These are phyloP conservation scores for Paraphysoderma sedebokerense DNA, from an alignment of 371 early-diverging fungal genomes.

Conservation along the genomic window DNA sequence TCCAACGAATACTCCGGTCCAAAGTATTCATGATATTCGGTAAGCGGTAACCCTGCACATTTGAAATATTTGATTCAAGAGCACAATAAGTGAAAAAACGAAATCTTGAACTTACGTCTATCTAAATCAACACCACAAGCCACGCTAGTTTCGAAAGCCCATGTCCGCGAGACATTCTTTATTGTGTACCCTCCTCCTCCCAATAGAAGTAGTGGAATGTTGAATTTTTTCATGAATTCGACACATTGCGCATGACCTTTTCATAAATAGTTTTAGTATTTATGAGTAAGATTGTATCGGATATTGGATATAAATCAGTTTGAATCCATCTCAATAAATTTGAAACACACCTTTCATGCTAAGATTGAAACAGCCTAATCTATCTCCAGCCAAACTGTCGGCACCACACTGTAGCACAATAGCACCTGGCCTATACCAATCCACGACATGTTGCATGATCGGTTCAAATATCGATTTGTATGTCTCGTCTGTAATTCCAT, in stretches of 20 bases:
- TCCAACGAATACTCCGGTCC: conserved; percentile 89
- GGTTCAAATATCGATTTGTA: conserved; percentile 32
- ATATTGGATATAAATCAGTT: too few relatives aligned
- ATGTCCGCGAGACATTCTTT: conserved; percentile 92
- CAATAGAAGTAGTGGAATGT: conserved; percentile 82
- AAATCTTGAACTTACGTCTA: conserved; percentile 14
- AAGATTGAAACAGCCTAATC: conserved; percentile 97
- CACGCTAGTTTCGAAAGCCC: conserved; percentile 97
- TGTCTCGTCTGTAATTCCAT: conserved; percentile 44
- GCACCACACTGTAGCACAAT: conserved; percentile 99
- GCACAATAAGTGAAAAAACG: conserved; percentile 7
- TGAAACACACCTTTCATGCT: conserved; percentile 83
- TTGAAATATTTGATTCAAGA: background rate
- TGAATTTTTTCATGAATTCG: conserved; percentile 78
- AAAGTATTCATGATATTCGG: conserved; percentile 88
- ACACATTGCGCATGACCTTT: conserved; percentile 89
- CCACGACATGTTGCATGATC: conserved; percentile 78
- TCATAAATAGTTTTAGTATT: too few relatives aligned
- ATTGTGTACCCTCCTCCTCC: conserved; percentile 99
- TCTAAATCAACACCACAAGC: conserved; percentile 59
- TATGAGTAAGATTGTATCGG: background rate
- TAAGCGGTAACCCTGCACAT: conserved; percentile 61
- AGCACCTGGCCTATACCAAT: conserved; percentile 86
- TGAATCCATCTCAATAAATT: too few relatives aligned
- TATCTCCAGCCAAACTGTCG: conserved; percentile 95